phyloP scores from a whole-genome alignment of 2,329 filamentous ascomycete species.

The Trichoderma sp. region DNA sequence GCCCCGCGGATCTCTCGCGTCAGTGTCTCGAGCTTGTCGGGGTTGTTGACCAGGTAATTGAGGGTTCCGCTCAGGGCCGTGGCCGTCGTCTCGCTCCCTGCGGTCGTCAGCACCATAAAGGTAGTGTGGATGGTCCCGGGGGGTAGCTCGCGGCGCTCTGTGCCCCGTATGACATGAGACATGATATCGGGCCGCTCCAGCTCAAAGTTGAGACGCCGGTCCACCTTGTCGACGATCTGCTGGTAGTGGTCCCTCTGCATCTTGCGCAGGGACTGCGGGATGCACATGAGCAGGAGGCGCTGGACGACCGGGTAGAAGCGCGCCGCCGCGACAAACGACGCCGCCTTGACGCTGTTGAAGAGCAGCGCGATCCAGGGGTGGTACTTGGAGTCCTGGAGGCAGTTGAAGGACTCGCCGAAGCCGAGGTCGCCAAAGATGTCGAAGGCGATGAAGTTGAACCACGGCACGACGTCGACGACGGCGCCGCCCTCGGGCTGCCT shows the following conservation, averaged over 20 bases:
- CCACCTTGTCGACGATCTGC: constrained; percentile 36
- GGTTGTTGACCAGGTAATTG: constrained; percentile 39
- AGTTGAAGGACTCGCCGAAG: constrained; percentile 32
- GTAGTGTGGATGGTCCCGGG: constrained; percentile 41
- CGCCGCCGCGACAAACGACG: constrained; percentile 15
- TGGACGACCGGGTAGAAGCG: constrained; percentile 22
- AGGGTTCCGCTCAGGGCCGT: constrained; percentile 36
- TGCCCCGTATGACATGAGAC: constrained; percentile 38
- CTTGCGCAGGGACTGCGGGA: constrained; percentile 5
- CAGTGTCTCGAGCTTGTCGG: constrained; percentile 37
- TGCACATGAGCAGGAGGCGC: constrained; percentile 16
- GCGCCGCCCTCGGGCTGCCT: constrained; percentile 28
- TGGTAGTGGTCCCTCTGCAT: constrained; percentile 10
- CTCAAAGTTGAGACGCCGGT: constrained; percentile 31
- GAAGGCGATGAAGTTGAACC: constrained; percentile 39
- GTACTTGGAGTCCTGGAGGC: constrained; percentile 26
- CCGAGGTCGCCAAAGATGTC: constrained; percentile 34
- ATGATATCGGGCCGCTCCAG: constrained; percentile 36
- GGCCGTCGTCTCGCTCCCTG: constrained; percentile 41
- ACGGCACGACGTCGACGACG: constrained; percentile 30
- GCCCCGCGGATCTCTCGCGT: constrained; percentile 38
- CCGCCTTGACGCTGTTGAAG: constrained; percentile 25
- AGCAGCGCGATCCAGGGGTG: constrained; percentile 30
- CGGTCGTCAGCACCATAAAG: constrained; percentile 34
- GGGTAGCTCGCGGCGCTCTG: constrained; percentile 35